These are phyloP conservation scores for Gossypium aridum DNA, from an alignment of 441 rosid genomes.

Conservation along the genomic window DNA sequence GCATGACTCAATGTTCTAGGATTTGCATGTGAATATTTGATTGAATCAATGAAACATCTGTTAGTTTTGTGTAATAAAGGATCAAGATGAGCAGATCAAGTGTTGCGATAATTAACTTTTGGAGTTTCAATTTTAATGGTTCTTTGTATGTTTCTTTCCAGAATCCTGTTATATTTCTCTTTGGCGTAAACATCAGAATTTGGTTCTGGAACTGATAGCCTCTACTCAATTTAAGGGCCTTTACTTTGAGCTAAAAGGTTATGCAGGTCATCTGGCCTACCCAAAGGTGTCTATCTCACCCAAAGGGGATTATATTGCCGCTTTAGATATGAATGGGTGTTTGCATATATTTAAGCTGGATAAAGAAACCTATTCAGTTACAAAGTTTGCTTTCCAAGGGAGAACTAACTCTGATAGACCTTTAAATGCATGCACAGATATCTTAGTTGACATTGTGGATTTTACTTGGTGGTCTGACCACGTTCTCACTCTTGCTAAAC, in stretches of 20 bases:
- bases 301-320: constrained; percentile 51
- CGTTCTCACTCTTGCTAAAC: constrained; percentile 53
- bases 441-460: constrained; percentile 48
- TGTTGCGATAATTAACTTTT: background rate
- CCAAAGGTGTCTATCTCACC: constrained; percentile 82
- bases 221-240: constrained; percentile 63
- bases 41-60: background rate
- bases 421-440: constrained; percentile 22
- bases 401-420: constrained; percentile 26
- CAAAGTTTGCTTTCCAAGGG: constrained; percentile 31
- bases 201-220: constrained; percentile 48
- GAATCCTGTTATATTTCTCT: constrained; percentile 64
- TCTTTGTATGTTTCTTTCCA: constrained; percentile 28
- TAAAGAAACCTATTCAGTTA: constrained; percentile 34
- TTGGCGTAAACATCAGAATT: constrained; percentile 47
- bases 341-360: constrained; percentile 61
- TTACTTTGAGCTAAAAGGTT: constrained; percentile 39
- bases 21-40: background rate
- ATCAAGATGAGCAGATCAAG: background rate
- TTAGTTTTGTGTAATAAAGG: constrained; percentile 26
- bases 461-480: constrained; percentile 97
- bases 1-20: background rate
- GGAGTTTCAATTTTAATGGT: constrained; percentile 12
- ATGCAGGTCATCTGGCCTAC: constrained; percentile 37
- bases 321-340: constrained; percentile 65